Conservation (phyloP, 2,329 filamentous ascomycete species). For the Tolypocladium ophioglossoides region DNA sequence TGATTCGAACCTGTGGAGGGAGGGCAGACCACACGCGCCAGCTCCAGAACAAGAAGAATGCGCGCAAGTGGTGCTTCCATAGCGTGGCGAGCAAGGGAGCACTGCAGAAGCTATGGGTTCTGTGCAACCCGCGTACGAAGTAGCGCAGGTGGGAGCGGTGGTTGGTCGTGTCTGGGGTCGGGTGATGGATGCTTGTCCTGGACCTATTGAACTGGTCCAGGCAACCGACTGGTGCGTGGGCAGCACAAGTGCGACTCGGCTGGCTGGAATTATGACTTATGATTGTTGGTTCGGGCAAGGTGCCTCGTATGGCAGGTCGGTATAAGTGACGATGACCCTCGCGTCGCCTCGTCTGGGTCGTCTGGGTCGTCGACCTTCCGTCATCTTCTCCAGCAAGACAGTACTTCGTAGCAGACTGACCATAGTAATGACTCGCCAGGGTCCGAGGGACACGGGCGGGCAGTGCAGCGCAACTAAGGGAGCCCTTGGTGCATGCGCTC, state of each 20-base stretch:
- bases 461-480: background rate
- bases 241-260: background rate
- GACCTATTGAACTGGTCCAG: background rate
- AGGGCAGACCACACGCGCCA: background rate
- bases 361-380: too few relatives aligned
- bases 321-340: background rate
- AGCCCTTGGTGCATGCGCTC: background rate
- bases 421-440: background rate
- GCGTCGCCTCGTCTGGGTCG: background rate
- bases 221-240: background rate
- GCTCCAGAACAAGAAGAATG: background rate
- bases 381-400: background rate
- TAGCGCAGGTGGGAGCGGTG: slow-evolving; percentile 5
- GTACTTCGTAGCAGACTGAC: too few relatives aligned
- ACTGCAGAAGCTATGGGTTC: background rate
- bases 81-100: background rate
- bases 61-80: background rate
- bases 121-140: background rate
- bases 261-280: too few relatives aligned
- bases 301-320: background rate
- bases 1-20: background rate
- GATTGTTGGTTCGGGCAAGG: background rate
- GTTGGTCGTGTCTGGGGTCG: slow-evolving; percentile 1
- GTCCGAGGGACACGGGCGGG: background rate
- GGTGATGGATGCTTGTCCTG: slow-evolving; percentile 1